Evolutionary conservation across 176 grass and related monocot species (phyloP).

Genomic region (barley (Hordeum vulgare)): MorexV3_pseudomolecules_assembly NC_058522.1:457715857-457716356

Average conservation of each 20-base stretch:
- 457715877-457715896: neutral
- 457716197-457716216: no score
- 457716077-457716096: constrained; percentile 18
- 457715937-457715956: no score
- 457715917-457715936: no score
- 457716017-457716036: neutral
- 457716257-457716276: no score
- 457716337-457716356: neutral
- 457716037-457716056: no score
- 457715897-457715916: no score
- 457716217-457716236: no score
- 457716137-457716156: neutral
- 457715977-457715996: no score
- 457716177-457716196: neutral
- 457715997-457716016: neutral
- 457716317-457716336: neutral
- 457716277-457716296: no score
- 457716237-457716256: no score
- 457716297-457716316: no score
- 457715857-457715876: neutral
- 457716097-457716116: neutral
- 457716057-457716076: neutral
- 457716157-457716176: neutral
- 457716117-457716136: neutral
- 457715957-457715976: no score